Percentiles rank a stretch among this genome's conserved stretches.
phyloP scores from a whole-genome alignment of 371 early-diverging fungal genomes.

The Mortierella polycephala region DNA sequence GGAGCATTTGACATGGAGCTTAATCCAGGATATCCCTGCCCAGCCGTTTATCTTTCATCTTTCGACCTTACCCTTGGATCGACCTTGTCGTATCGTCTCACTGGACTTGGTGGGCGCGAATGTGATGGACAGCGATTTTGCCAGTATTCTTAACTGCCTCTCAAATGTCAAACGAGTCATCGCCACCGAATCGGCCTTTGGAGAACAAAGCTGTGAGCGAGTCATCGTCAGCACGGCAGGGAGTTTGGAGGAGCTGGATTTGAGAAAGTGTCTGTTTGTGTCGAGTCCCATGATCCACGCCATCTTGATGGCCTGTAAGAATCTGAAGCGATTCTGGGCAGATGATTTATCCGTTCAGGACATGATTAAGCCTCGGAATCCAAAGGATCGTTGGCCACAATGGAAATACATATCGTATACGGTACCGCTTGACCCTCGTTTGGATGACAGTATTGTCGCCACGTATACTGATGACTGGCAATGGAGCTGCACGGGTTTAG shows the following conservation, averaged over 20 bases:
- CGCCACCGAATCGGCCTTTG: conserved; percentile 8
- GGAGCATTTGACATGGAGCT: conserved; percentile 13
- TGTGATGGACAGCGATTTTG: conserved; percentile 11
- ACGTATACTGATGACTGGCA: conserved; percentile 2
- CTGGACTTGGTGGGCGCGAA: conserved; percentile 4
- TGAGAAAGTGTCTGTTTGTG: conserved; percentile 6
- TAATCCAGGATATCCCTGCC: neutral
- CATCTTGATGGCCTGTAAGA: conserved; percentile 7
- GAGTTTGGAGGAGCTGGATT: conserved; percentile 16
- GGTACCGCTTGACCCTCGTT: neutral
- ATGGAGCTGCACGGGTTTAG: conserved; percentile 19
- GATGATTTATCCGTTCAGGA: neutral
- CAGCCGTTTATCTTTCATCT: conserved; percentile 7
- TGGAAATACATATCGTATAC: neutral
- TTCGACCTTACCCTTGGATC: neutral
- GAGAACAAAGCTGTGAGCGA: conserved; percentile 5
- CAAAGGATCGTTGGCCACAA: neutral
- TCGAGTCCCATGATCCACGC: conserved; percentile 9
- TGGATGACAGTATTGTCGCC: neutral
- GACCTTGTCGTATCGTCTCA: neutral
- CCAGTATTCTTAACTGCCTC: neutral
- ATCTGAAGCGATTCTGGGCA: conserved; percentile 7
- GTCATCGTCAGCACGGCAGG: conserved; percentile 3
- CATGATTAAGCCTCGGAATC: neutral
- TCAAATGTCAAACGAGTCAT: conserved; percentile 4